Evolutionary conservation across 2,329 filamentous ascomycete genomes (phyloP).

Genomic region (Beauveria sp.): DNA sequence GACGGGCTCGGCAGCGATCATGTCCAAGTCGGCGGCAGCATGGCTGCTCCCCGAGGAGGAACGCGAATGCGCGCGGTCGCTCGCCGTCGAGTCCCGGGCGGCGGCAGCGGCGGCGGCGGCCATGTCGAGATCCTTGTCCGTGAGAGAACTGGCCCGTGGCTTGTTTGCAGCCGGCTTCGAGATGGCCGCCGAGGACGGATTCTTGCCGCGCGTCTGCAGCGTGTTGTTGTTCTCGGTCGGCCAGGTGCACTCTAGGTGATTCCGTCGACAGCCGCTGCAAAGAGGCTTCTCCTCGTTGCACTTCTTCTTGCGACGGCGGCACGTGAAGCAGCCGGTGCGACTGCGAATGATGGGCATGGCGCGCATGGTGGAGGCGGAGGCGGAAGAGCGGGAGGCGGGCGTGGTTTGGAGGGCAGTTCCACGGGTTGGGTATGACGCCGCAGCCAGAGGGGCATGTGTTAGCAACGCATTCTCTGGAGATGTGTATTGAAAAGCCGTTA

Average conservation of each 20-base stretch:
- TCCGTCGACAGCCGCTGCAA: conserved; percentile 45
- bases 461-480: neutral
- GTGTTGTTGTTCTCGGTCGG: conserved; percentile 16
- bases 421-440: neutral
- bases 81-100: neutral
- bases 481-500: neutral
- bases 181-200: neutral
- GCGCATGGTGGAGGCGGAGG: neutral
- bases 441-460: neutral
- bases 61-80: neutral
- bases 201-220: conserved; percentile 5
- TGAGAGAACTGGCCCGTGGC: neutral
- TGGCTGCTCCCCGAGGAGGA: conserved; percentile 6
- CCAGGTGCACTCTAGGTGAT: conserved; percentile 47
- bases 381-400: neutral
- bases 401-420: neutral
- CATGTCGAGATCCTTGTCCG: neutral
- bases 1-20: neutral
- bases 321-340: conserved; percentile 39
- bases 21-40: neutral
- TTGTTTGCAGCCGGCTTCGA: neutral
- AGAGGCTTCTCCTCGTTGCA: conserved; percentile 46
- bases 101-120: neutral
- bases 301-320: conserved; percentile 45
- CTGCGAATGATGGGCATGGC: conserved; percentile 26